Conservation (phyloP, 129 eudicot species). For the Saussurea involucrata region DNA sequence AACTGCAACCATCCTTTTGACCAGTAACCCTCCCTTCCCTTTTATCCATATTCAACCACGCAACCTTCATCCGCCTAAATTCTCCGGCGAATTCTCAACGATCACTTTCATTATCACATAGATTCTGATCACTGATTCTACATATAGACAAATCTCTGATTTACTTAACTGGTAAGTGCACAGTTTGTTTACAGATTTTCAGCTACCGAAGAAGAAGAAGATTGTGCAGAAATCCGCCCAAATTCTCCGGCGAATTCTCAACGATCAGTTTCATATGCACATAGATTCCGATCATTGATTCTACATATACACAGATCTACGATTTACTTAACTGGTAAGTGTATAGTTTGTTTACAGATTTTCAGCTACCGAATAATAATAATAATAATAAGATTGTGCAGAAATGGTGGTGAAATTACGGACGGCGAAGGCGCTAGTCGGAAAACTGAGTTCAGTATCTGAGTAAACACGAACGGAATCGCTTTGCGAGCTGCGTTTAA, state of each 20-base stretch:
- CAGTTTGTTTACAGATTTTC: background rate
- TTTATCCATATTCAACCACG: background rate
- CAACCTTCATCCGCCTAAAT: background rate
- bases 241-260: no score
- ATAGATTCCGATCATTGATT: no score
- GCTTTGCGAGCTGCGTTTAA: slow-evolving; percentile 78
- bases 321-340: no score
- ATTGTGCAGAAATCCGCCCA: no score
- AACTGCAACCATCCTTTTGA: background rate
- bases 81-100: background rate
- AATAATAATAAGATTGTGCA: background rate
- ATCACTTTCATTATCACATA: background rate
- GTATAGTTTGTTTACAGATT: no score
- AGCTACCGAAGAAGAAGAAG: background rate
- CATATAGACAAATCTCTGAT: background rate
- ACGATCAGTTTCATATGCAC: no score
- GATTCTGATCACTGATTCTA: background rate
- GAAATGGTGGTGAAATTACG: slow-evolving; percentile 56
- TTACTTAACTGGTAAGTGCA: background rate
- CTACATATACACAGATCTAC: no score
- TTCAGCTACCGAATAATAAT: no score
- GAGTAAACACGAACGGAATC: slow-evolving; percentile 82
- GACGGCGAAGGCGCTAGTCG: slow-evolving; percentile 48
- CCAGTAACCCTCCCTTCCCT: background rate
- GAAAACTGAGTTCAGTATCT: slow-evolving; percentile 66